Evolutionary conservation across 495 filamentous ascomycete species (phyloP).

Genomic region (Trichocladium antarcticum): DNA sequence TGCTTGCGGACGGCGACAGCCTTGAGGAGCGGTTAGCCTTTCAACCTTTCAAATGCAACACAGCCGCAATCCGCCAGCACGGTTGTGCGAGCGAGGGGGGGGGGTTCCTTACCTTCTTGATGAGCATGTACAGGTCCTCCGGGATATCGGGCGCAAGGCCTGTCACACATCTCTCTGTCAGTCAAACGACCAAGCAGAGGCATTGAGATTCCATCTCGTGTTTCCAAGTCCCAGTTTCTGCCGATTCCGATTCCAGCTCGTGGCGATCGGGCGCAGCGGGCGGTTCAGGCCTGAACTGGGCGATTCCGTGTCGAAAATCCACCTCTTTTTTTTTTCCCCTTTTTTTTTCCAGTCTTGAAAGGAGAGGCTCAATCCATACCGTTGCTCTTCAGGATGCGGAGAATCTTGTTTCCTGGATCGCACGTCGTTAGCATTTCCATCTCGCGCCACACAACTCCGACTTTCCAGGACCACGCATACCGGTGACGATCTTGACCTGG

Average conservation of each 20-base stretch:
- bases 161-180: slow-evolving; percentile 87
- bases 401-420: slow-evolving; percentile 88
- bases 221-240: slow-evolving; percentile 1
- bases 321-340: slow-evolving; percentile 11
- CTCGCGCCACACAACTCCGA: slow-evolving; percentile 3
- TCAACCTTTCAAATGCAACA: too few relatives aligned
- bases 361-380: slow-evolving; percentile 24
- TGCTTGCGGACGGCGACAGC: slow-evolving; percentile 99
- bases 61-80: too few relatives aligned
- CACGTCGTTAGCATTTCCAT: slow-evolving; percentile 11
- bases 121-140: slow-evolving; percentile 93
- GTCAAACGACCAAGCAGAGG: slow-evolving; percentile 94
- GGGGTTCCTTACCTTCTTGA: slow-evolving; percentile 75
- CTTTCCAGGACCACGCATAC: slow-evolving; percentile 45
- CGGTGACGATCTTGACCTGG: slow-evolving; percentile 92
- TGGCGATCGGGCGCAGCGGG: not conserved
- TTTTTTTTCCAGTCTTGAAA: slow-evolving; percentile 7
- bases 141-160: slow-evolving; percentile 96
- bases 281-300: not conserved
- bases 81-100: not conserved
- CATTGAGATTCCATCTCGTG: slow-evolving; percentile 21
- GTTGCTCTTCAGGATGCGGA: slow-evolving; percentile 89
- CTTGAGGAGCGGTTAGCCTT: slow-evolving; percentile 31
- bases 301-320: not conserved
- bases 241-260: not conserved